Percentiles rank a stretch among this genome's conserved stretches.
phyloP scores from a whole-genome alignment of 2,329 filamentous ascomycete species.

The Aureobasidium melanogenum region DNA sequence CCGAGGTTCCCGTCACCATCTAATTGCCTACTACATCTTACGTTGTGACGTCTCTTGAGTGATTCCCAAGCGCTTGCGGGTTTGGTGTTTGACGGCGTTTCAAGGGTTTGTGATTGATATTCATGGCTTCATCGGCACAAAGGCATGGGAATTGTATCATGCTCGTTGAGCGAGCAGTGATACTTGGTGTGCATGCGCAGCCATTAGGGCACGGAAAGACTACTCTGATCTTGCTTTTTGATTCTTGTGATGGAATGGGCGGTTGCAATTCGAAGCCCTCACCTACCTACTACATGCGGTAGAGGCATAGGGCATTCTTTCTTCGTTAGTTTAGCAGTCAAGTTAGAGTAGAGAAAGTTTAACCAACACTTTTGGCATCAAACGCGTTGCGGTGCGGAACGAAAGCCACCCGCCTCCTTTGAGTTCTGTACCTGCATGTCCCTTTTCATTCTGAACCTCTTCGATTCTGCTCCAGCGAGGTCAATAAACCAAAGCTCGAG shows the following conservation, averaged over 20 bases:
- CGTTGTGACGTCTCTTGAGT: conserved; percentile 1
- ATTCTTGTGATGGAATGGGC: neutral
- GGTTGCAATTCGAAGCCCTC: neutral
- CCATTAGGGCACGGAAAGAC: neutral
- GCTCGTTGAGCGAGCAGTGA: neutral
- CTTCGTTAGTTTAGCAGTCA: neutral
- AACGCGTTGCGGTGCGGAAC: neutral
- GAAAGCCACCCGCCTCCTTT: neutral
- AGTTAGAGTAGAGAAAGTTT: conserved; percentile 5
- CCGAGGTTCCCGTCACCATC: conserved; percentile 1
- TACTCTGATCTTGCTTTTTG: neutral
- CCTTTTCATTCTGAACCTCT: neutral
- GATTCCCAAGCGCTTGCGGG: neutral
- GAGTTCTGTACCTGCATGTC: neutral
- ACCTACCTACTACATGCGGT: neutral
- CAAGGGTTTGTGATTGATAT: neutral
- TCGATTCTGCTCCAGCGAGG: neutral
- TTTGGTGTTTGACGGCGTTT: conserved; percentile 1
- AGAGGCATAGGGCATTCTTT: neutral
- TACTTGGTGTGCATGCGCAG: neutral
- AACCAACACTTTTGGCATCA: neutral
- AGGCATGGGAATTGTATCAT: neutral
- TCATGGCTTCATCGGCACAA: neutral
- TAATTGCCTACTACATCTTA: neutral
- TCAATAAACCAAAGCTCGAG: too few relatives aligned